A percentile compares a stretch with the other conserved stretches of the same genome.
Evolutionary conservation across 108 stramenopile genomes (phyloP).

Genomic region (Fragilaria crotonensis): DNA sequence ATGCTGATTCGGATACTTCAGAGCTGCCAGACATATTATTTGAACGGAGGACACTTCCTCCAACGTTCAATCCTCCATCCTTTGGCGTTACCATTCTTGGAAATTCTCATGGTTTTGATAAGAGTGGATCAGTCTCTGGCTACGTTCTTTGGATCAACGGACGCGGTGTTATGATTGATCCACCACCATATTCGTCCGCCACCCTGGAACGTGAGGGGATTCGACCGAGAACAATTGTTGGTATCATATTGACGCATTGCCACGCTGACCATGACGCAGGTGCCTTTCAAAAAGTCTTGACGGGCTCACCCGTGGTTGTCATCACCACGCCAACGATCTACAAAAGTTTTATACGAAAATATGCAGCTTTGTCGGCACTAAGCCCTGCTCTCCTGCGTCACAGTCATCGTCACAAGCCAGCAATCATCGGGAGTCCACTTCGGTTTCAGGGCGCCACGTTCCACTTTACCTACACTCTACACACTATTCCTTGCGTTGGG

Average conservation of each 20-base stretch:
- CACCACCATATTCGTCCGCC: conserved; percentile 77
- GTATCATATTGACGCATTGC: conserved; percentile 85
- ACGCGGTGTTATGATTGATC: conserved; percentile 87
- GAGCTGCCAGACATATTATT: too few relatives aligned
- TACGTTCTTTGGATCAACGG: conserved; percentile 89
- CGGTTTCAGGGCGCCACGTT: conserved; percentile 70
- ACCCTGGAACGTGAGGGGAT: conserved; percentile 71
- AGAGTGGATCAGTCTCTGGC: conserved; percentile 74
- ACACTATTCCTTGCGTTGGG: conserved; percentile 85
- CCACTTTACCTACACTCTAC: conserved; percentile 80
- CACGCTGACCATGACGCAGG: conserved; percentile 91
- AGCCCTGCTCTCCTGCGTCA: conserved; percentile 51
- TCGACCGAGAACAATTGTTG: conserved; percentile 68
- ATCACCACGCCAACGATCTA: conserved; percentile 86
- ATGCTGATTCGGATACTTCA: background rate
- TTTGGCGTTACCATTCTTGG: conserved; percentile 89
- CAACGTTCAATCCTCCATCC: conserved; percentile 70
- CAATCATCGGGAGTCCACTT: conserved; percentile 73
- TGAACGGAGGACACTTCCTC: conserved; percentile 8
- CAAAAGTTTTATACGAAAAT: conserved; percentile 86
- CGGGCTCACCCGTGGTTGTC: conserved; percentile 65
- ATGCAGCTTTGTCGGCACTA: conserved; percentile 68
- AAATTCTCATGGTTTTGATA: conserved; percentile 87
- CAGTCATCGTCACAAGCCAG: conserved; percentile 65
- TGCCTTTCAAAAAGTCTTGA: conserved; percentile 84